Evolutionary conservation across 768 basidiomycete species (phyloP).

Genomic region (Suillus subluteus): DNA sequence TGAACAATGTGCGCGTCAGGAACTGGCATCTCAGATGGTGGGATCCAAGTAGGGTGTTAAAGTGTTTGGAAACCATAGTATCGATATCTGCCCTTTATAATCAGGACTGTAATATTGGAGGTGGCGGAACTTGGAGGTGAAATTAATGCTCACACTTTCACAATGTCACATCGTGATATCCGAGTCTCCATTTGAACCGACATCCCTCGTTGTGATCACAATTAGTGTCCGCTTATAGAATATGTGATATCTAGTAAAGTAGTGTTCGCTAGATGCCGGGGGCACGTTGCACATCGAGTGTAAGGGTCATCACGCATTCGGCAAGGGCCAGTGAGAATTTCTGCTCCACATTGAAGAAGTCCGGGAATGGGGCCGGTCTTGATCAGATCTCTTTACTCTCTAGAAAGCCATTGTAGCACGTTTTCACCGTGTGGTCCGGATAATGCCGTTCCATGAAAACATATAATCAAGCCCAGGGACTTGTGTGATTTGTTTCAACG

Average conservation of each 20-base stretch:
- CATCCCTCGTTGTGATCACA: conserved; percentile 36
- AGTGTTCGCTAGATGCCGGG: conserved; percentile 23
- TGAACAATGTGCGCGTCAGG: conserved; percentile 12
- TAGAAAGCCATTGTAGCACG: background rate
- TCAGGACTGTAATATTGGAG: conserved; percentile 12
- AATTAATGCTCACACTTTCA: conserved; percentile 22
- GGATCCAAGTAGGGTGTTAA: background rate
- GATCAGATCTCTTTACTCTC: conserved; percentile 1
- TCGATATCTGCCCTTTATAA: conserved; percentile 30
- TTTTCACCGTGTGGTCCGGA: background rate
- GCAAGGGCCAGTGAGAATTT: background rate
- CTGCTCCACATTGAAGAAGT: conserved; percentile 5
- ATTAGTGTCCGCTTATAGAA: conserved; percentile 13
- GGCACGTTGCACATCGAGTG: conserved; percentile 26
- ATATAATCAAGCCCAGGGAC: too few relatives aligned
- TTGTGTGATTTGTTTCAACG: too few relatives aligned
- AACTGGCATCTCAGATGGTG: conserved; percentile 18
- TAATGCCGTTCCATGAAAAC: background rate
- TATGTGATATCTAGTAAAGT: conserved; percentile 16
- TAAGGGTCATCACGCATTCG: conserved; percentile 5
- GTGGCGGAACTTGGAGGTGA: conserved; percentile 16
- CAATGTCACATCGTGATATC: conserved; percentile 28
- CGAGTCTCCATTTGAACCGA: conserved; percentile 18
- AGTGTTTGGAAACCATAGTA: background rate
- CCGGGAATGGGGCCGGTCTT: conserved; percentile 5